Conservation (phyloP, 305 asterid genomes). For the Fraxinus angustifolia region DNA sequence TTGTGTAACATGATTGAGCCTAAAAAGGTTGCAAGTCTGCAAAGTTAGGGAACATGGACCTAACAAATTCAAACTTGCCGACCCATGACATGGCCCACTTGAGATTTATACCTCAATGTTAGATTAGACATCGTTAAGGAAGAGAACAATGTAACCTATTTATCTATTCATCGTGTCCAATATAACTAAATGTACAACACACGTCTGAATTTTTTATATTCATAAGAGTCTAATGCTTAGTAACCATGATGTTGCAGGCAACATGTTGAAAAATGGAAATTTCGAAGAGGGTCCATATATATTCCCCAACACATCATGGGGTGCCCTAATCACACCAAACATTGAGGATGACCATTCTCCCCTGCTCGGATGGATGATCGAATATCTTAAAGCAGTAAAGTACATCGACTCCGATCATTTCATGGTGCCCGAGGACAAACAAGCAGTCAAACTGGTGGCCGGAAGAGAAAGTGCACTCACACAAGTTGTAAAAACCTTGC, state of each 20-base stretch:
- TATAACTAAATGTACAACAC: neutral
- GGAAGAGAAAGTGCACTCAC: conserved; percentile 35
- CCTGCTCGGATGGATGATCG: conserved; percentile 38
- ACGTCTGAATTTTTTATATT: neutral
- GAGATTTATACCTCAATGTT: neutral
- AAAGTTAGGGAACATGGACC: neutral
- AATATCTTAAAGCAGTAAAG: conserved; percentile 43
- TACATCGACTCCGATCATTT: conserved; percentile 36
- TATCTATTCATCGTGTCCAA: neutral
- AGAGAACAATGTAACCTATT: neutral
- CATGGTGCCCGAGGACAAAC: conserved; percentile 31
- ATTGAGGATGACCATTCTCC: conserved; percentile 30
- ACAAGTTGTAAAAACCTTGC: conserved; percentile 27
- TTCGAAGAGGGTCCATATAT: conserved; percentile 40
- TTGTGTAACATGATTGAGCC: no score
- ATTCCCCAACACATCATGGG: conserved; percentile 35
- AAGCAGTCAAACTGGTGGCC: conserved; percentile 34
- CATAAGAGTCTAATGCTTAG: neutral
- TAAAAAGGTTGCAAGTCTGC: neutral
- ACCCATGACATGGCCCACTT: neutral
- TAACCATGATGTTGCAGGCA: conserved; percentile 37
- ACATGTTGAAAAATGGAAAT: conserved; percentile 66
- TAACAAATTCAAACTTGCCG: no score
- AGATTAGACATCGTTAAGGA: neutral
- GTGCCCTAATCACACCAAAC: conserved; percentile 29